These are phyloP conservation scores for Isatis tinctoria DNA, from an alignment of 345 rosid species.

Conservation along the genomic window DNA sequence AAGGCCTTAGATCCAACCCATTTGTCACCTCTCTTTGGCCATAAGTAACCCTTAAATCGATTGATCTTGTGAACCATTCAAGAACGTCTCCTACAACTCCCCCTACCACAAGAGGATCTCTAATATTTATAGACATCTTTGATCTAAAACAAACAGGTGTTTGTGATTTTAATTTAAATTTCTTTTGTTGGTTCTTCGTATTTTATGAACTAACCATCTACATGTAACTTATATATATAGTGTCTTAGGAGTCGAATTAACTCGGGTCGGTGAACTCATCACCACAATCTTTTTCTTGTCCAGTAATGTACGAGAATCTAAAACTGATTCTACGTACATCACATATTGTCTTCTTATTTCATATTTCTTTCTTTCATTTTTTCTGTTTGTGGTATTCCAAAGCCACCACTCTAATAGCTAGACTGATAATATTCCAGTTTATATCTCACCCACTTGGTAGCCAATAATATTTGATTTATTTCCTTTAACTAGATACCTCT, in stretches of 20 bases:
- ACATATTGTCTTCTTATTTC: conserved; percentile 22
- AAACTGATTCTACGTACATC: conserved; percentile 25
- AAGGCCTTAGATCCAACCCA: conserved; percentile 34
- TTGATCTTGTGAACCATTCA: conserved; percentile 25
- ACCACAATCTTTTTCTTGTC: conserved; percentile 33
- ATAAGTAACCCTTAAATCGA: conserved; percentile 32
- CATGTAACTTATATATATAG: conserved; percentile 18
- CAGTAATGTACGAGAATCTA: conserved; percentile 20
- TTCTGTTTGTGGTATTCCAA: conserved; percentile 1
- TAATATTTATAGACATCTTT: background rate
- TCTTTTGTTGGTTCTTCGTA: background rate
- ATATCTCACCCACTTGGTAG: conserved; percentile 17
- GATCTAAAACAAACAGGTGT: background rate
- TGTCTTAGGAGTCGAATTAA: conserved; percentile 6
- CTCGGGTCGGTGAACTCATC: conserved; percentile 21
- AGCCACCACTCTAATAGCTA: conserved; percentile 12
- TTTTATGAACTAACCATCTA: background rate
- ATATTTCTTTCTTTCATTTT: background rate
- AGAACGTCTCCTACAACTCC: conserved; percentile 33
- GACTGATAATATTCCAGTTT: conserved; percentile 17
- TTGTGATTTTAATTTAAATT: background rate
- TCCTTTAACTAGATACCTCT: background rate
- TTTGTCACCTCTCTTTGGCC: conserved; percentile 32
- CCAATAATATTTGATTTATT: background rate
- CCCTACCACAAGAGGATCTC: conserved; percentile 32